phyloP scores from a whole-genome alignment of 2,329 filamentous ascomycete genomes.

The Purpureocillium takamizusanense region DNA sequence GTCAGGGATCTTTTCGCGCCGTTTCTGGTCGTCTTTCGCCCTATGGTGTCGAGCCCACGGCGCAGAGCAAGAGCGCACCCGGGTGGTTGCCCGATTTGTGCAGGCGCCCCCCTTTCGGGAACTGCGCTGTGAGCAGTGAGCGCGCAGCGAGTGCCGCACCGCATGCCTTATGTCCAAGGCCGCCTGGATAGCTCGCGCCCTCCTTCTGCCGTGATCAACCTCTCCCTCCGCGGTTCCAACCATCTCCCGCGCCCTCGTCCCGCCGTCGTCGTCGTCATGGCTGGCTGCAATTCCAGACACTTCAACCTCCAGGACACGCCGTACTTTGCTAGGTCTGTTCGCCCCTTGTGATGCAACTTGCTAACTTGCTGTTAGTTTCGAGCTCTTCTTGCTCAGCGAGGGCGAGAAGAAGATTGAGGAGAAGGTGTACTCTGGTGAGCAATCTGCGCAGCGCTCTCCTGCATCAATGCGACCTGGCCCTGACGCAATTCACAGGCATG shows the following conservation, averaged over 20 bases:
- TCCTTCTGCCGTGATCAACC: not conserved
- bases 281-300: conserved; percentile 28
- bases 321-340: conserved; percentile 11
- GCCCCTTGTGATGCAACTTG: not conserved
- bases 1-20: no score
- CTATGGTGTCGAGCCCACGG: no score
- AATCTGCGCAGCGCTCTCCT: not conserved
- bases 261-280: conserved; percentile 13
- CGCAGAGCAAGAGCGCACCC: no score
- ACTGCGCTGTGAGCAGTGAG: no score
- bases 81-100: no score
- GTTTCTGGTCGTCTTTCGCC: no score
- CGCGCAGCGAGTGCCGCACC: no score
- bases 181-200: no score
- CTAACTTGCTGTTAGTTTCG: conserved; percentile 55
- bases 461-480: not conserved
- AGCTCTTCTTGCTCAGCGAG: conserved; percentile 79
- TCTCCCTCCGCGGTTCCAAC: not conserved
- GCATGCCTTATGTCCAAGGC: no score
- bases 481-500: conserved; percentile 46
- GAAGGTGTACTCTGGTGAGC: conserved; percentile 78
- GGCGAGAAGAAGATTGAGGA: conserved; percentile 92
- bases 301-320: conserved; percentile 25
- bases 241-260: not conserved
- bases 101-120: no score